These are phyloP conservation scores for Reutealis trisperma DNA, from an alignment of 345 rosid species.

Conservation along the genomic window DNA sequence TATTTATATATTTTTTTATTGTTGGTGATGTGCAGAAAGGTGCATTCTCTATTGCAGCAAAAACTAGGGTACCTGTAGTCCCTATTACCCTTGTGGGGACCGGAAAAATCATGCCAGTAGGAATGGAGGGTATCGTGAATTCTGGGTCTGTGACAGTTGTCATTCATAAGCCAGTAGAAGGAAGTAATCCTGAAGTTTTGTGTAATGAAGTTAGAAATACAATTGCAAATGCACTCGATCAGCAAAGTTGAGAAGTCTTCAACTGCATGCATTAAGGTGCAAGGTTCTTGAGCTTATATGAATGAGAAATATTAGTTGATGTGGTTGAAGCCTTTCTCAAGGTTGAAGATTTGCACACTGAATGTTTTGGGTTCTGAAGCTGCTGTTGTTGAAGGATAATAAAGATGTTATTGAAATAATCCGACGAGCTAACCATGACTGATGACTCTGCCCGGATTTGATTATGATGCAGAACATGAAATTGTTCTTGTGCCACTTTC, in stretches of 20 bases:
- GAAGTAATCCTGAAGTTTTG: constrained; percentile 57
- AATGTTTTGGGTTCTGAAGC: background rate
- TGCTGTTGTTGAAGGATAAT: background rate
- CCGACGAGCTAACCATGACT: background rate
- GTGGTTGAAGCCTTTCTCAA: background rate
- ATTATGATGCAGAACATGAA: background rate
- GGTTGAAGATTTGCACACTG: background rate
- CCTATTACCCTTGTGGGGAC: constrained; percentile 89
- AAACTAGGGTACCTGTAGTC: constrained; percentile 75
- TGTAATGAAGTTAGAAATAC: constrained; percentile 65
- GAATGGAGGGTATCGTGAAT: constrained; percentile 73
- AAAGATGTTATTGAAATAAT: background rate
- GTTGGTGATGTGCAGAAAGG: constrained; percentile 64
- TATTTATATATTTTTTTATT: constrained; percentile 15
- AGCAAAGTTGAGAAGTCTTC: constrained; percentile 26
- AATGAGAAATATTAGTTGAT: background rate
- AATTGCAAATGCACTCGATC: constrained; percentile 51
- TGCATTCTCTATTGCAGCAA: constrained; percentile 84
- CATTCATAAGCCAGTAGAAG: constrained; percentile 71
- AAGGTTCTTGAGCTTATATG: background rate
- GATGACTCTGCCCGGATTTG: background rate
- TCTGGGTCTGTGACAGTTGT: constrained; percentile 64
- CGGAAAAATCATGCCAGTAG: constrained; percentile 91
- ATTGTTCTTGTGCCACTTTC: background rate
- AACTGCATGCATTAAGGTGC: background rate